Base-by-base conservation (phyloP, 202 grass and related monocot genomes). In the Panicum hallii region DNA sequence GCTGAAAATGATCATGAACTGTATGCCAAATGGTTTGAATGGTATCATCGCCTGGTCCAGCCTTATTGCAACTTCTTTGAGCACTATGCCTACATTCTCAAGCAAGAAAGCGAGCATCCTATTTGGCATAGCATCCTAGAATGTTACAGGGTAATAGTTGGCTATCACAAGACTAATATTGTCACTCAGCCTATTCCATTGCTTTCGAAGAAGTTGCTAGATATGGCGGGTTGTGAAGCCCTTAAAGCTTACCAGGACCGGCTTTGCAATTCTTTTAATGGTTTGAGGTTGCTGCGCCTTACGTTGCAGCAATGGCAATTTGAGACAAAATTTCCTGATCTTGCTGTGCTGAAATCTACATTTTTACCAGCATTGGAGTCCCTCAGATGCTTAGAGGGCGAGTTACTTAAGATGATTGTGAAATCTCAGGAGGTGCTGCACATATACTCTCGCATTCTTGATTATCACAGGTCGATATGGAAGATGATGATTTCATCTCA, bases 381-480 rank as follows among this genome's bases (percentile, higher is more conserved):
- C 64, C 84, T 98, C 40, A 86, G 86, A 84, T 26, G 71, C 56
- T 88, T 98, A 81, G 95, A 98, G 78, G 68, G 53, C 9, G 75
- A 90, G 60, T 84, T 93, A 49, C 91, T 98, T 48, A 67, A 93
- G 61, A 70, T 68, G 42, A 85, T 98, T 79, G 58, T 84, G 50
- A 49, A 89, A 36, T 91, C 87, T 12, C 32, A 63, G 78, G 67
- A 91, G 58, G 23, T 90, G 22, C 72, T 80, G 54, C 32, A 86
- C 53, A 92, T 92, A 78, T 98, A 94, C 72, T 72, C 80, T 56
- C 79, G 79, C 49, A 64, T 98, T 70, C 74, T 98, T 74, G 91
- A 93, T 74, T 90, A 95, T 88, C 95, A 98, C 87, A 93, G 72
- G 63, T 83, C 92, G 2, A 87, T 98, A 75, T 98, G 93, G 93